phyloP scores from a whole-genome alignment of 805 yeast genomes.

The Schwanniomyces occidentalis region DNA sequence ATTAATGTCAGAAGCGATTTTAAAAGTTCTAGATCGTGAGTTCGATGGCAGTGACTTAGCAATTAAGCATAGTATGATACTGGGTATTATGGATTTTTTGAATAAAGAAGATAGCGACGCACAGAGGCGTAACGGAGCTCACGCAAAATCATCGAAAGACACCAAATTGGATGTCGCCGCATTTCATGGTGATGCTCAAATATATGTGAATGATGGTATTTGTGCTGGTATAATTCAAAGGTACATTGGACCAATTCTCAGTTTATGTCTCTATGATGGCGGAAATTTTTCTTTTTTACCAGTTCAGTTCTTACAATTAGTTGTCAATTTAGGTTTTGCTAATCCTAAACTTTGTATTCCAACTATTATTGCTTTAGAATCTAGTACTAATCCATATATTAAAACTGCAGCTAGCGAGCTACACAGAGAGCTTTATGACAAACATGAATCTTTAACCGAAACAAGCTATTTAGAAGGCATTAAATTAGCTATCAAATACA shows the following conservation, averaged over 20 bases:
- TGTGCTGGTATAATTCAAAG: conserved; percentile 73
- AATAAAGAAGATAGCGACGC: conserved; percentile 54
- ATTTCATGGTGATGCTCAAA: conserved; percentile 52
- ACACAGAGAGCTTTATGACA: conserved; percentile 57
- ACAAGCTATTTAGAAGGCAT: conserved; percentile 65
- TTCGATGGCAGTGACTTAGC: conserved; percentile 39
- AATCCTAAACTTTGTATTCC: conserved; percentile 73
- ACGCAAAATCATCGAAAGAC: conserved; percentile 33
- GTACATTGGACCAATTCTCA: conserved; percentile 50
- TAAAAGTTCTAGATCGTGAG: conserved; percentile 52
- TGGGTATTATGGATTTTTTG: conserved; percentile 59
- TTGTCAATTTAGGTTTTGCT: conserved; percentile 66
- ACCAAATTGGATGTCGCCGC: conserved; percentile 45
- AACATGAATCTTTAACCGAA: conserved; percentile 72
- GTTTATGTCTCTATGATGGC: conserved; percentile 48
- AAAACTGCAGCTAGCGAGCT: conserved; percentile 50
- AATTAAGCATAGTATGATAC: conserved; percentile 52
- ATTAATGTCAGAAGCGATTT: conserved; percentile 58
- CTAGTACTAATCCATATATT: conserved; percentile 48
- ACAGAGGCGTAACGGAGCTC: conserved; percentile 40
- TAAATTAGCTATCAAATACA: conserved; percentile 50
- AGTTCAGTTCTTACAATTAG: conserved; percentile 53
- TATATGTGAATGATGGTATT: conserved; percentile 62
- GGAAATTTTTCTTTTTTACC: conserved; percentile 50
- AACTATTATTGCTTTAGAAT: conserved; percentile 67